Evolutionary conservation across 225 moss, liverwort and hornwort species (phyloP), one percentile per base, ranked within the genome.

Genomic region (Asterella californica): DNA sequence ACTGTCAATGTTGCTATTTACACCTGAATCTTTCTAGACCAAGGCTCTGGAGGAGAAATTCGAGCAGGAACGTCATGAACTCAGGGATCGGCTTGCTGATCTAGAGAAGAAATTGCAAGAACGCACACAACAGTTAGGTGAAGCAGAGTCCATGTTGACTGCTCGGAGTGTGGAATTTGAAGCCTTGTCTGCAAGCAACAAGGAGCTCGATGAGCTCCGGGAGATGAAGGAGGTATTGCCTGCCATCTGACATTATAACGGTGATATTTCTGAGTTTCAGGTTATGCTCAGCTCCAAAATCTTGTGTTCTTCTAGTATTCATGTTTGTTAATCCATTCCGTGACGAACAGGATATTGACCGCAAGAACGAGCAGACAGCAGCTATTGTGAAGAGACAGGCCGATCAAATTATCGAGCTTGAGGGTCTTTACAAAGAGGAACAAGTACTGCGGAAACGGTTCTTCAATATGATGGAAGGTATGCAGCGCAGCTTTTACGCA

Each of bases 381-480:
- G 93, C 90, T 50, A 96, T 96, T 86, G 80, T 96, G 75, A 96
- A 92, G 85, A 88, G 93, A 78, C 95, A 96, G 84, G 95, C 93
- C 25, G 91, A 90, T 76, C 93, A 93, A 81, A 96, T 96, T 76
- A 19, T 93, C 63, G 95, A 92, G 84, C 85, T 96, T 62, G 92
- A 96, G 79, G 89, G 88, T 59, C 83, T 93, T 32, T 96, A 96
- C 73, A 96, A 91, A 82, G 95, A 96, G 85, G 95, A 96, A 82
- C 95, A 96, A 84, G 83, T 93, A 74, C 82, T 96, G 81, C 90
- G 95, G 70, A 96, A 96, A 61, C 92, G 95, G 32, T 96, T 89
- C 77, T 96, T 96, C 83, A 96, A 96, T 82, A 96, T 91, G 92
- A 96, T 96, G 93, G 93, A 96, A 85, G 95, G 95, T 90, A 82